Percentiles rank a stretch among this genome's conserved stretches.
Conservation (phyloP, 495 filamentous ascomycete species). For the Tuber umbilicatum region DNA sequence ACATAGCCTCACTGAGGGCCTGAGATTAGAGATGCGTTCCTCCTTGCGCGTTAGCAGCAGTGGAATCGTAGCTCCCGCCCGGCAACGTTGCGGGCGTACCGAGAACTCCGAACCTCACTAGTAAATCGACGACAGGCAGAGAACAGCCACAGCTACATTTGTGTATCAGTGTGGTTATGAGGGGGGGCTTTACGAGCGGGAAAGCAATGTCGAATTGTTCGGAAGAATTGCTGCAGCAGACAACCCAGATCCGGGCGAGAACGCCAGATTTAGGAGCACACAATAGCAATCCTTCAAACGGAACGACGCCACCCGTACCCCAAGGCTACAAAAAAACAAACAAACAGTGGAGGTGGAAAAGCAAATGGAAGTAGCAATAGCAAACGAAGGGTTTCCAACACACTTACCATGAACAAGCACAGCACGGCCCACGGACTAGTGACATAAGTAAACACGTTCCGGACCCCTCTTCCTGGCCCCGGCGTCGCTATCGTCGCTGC, state of each 20-base stretch:
- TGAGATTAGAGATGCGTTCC: not conserved
- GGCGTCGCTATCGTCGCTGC: slow-evolving; percentile 6
- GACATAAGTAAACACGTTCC: slow-evolving; percentile 81
- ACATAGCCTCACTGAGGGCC: not conserved
- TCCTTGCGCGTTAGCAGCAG: not conserved
- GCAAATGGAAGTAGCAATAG: slow-evolving; percentile 20
- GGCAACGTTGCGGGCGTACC: not conserved
- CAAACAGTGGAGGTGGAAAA: slow-evolving; percentile 9
- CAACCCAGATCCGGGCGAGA: not conserved
- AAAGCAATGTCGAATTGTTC: not conserved
- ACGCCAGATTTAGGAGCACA: slow-evolving; percentile 7
- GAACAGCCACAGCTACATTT: not conserved
- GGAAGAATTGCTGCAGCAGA: not conserved
- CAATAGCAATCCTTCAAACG: not conserved
- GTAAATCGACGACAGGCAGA: not conserved
- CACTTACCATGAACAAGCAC: slow-evolving; percentile 65
- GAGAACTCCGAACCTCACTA: not conserved
- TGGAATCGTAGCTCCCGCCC: not conserved
- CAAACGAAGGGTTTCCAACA: not conserved
- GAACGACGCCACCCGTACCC: not conserved
- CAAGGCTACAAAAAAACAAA: not conserved
- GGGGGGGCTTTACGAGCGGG: not conserved
- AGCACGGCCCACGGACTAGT: slow-evolving; percentile 90
- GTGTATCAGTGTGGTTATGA: not conserved
- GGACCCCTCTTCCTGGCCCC: slow-evolving; percentile 50